Conservation (phyloP, 441 rosid genomes). For the Adansonia rubrostipa region DNA sequence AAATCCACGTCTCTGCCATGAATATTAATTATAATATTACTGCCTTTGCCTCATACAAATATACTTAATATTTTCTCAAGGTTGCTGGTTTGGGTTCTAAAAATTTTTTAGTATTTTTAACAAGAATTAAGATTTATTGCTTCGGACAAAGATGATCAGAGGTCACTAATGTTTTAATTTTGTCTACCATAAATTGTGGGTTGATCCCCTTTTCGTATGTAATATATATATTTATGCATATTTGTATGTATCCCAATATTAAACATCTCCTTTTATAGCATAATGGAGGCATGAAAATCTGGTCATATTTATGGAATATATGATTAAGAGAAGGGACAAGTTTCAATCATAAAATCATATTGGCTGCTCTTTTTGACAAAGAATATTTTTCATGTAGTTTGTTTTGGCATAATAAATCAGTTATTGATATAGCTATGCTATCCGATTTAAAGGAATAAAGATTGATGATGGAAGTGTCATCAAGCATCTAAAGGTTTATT, state of each 20-base stretch:
- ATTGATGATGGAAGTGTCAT: not conserved
- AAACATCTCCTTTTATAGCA: not conserved
- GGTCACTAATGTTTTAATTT: too few species aligned
- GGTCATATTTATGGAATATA: not conserved
- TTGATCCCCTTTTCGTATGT: not conserved
- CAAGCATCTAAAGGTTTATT: not conserved
- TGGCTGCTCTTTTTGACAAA: conserved; percentile 7
- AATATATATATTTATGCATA: too few species aligned
- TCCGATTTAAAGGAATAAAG: not conserved
- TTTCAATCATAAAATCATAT: not conserved
- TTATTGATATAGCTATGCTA: not conserved
- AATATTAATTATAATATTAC: not conserved
- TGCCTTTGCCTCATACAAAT: too few species aligned
- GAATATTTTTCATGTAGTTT: not conserved
- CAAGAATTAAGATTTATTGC: too few species aligned
- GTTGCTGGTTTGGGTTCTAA: not conserved
- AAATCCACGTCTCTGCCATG: not conserved
- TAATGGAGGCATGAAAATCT: not conserved
- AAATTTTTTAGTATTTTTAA: too few species aligned
- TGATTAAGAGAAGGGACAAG: not conserved
- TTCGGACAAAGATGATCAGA: too few species aligned
- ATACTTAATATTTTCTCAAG: too few species aligned
- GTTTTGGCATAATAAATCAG: not conserved
- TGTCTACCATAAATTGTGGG: not conserved
- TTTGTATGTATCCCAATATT: not conserved